Base-by-base conservation (phyloP, 345 rosid genomes). In the Eucalyptus virginea region DNA sequence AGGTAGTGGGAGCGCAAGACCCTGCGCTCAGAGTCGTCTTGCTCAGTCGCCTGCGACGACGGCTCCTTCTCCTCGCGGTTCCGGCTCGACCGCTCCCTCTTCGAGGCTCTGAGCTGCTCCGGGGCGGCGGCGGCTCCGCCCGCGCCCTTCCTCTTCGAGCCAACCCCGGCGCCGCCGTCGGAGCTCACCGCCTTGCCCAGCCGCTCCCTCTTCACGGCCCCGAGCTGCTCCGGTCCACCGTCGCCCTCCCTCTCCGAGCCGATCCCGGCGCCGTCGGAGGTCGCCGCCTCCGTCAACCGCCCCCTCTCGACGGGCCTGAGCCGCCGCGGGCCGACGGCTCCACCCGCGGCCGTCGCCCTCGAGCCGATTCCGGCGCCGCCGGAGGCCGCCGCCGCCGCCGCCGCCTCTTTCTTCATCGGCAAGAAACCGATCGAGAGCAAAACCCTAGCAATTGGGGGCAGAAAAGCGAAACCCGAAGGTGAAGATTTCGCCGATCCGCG, bases 1-100 rank as follows among this genome's bases (percentile, higher is more conserved):
- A 92, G 98, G 88, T 96, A 97, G 88, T 94, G 92, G n/a, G 99
- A 96, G 62, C 99, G 94, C 26, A 97, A 96, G 89, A 91, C 91
- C 34, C 99, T 92, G 80, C 97, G 94, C n/a, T 92, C 93, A n/a
- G 88, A 85, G n/a, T 88, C 72, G 10, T 89, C 89, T 81, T 90
- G 88, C 65, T 85, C 90, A 56, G 47, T 30, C 49, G 81, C 50
- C 88, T 67, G 92, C 81, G 54, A 72, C 88, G 91, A 62, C 81
- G 86, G 50, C 32, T 50, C 88, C 28, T 88, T 54, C 19, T 80
- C 83, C 56, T 16, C 87, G 47, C 87, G 85, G 18, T 69, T 85
- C 47, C 69, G 88, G 54, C 47, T 86, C 88, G 87, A 49, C 44
- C 89, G 69, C 69, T 80, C 92, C 5, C 90, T 89, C 90, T 89